Conservation (phyloP, 495 filamentous ascomycete species). For the Podospora tetraspora region DNA sequence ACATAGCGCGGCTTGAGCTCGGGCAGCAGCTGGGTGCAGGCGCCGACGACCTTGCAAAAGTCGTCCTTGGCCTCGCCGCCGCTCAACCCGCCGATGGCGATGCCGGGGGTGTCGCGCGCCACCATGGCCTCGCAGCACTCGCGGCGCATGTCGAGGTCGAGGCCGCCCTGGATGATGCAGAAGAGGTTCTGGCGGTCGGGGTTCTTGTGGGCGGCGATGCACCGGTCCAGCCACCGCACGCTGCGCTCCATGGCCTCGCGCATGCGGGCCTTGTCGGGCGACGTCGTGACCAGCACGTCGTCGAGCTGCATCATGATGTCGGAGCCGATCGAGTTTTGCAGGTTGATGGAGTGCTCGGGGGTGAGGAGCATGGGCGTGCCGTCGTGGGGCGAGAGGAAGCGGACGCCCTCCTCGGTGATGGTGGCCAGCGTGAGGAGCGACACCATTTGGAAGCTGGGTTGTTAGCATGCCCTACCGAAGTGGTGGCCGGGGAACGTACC, state of each 20-base stretch:
- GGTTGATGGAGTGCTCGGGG: conserved; percentile 91
- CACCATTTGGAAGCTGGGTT: conserved; percentile 91
- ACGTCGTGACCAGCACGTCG: conserved; percentile 93
- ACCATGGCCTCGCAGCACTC: conserved; percentile 90
- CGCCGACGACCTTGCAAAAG: conserved; percentile 63
- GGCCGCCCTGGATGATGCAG: conserved; percentile 94
- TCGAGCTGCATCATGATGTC: conserved; percentile 99
- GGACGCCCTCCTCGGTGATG: conserved; percentile 91
- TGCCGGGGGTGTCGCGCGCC: conserved; percentile 83
- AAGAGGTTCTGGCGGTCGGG: conserved; percentile 87
- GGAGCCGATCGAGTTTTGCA: conserved; percentile 95
- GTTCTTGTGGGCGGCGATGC: conserved; percentile 84
- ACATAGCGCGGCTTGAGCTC: conserved; percentile 93
- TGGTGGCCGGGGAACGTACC: conserved; percentile 52
- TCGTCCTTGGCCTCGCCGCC: conserved; percentile 67
- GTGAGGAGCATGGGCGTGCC: conserved; percentile 96
- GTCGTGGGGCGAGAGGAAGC: conserved; percentile 91
- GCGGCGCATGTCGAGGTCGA: conserved; percentile 82
- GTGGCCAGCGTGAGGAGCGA: conserved; percentile 89
- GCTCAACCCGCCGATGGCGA: conserved; percentile 91
- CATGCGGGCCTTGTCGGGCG: conserved; percentile 79
- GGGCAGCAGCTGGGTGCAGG: conserved; percentile 79
- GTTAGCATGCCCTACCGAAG: conserved; percentile 1
- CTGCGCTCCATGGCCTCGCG: conserved; percentile 92
- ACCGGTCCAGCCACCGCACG: conserved; percentile 97